phyloP scores from a whole-genome alignment of 768 basidiomycete genomes.

The Russula sp. region DNA sequence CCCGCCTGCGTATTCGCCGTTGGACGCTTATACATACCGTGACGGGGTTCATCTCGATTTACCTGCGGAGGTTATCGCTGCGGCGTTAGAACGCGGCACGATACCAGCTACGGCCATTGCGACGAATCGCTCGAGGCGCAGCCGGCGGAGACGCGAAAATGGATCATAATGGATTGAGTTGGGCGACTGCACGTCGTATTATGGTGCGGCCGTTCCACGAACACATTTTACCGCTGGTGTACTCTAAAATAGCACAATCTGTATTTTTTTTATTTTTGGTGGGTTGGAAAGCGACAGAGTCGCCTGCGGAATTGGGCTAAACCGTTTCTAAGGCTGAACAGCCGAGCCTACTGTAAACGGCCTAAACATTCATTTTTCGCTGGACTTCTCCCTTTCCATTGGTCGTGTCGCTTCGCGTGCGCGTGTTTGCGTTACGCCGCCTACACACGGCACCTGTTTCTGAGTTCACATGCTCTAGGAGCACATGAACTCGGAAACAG shows the following conservation, averaged over 20 bases:
- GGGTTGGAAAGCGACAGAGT: neutral
- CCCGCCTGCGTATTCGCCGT: constrained; percentile 85
- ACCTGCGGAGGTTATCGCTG: constrained; percentile 88
- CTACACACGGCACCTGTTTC: too few relatives aligned
- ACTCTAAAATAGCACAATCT: constrained; percentile 15
- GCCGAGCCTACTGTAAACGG: too few relatives aligned
- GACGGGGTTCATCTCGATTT: constrained; percentile 93
- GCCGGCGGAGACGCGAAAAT: constrained; percentile 50
- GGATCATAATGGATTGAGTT: constrained; percentile 8
- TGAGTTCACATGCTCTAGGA: too few relatives aligned
- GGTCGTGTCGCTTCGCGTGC: too few relatives aligned
- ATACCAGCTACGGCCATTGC: constrained; percentile 60
- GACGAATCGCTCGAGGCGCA: constrained; percentile 47
- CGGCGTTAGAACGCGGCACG: constrained; percentile 73
- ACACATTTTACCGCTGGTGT: constrained; percentile 20
- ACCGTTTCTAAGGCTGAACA: too few relatives aligned
- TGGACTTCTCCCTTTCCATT: too few relatives aligned
- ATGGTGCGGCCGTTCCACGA: constrained; percentile 16
- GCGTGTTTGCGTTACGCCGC: too few relatives aligned
- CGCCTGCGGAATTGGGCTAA: too few relatives aligned
- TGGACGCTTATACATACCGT: constrained; percentile 77
- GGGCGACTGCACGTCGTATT: constrained; percentile 2
- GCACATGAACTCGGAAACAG: too few relatives aligned
- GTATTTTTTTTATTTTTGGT: constrained; percentile 22
- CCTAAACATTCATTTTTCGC: too few relatives aligned